Evolutionary conservation across 2,329 filamentous ascomycete genomes (phyloP).

Genomic region (Pyricularia grisea): DNA sequence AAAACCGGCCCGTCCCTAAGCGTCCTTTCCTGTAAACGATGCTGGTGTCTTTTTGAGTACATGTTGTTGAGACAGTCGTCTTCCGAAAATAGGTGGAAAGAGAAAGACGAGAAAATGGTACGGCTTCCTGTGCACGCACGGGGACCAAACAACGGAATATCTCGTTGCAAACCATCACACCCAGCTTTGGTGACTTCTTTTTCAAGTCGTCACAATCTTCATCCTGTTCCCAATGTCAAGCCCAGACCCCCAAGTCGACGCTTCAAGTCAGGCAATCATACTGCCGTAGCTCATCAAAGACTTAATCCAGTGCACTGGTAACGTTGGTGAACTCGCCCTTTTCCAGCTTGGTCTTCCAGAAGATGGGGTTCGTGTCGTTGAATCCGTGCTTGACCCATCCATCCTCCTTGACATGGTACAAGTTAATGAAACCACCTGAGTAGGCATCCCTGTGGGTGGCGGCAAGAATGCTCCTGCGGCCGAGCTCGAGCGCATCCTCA

Average conservation of each 20-base stretch:
- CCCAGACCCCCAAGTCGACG: neutral
- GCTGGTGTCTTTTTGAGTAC: neutral
- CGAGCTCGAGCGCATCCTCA: slow-evolving; percentile 84
- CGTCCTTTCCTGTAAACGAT: neutral
- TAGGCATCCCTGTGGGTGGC: slow-evolving; percentile 97
- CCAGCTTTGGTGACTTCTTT: neutral
- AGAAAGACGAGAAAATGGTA: neutral
- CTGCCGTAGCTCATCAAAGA: neutral
- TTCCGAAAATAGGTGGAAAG: neutral
- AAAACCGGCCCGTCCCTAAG: neutral
- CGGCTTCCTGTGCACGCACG: neutral
- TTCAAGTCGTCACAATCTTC: neutral
- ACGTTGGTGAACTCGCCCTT: slow-evolving; percentile 98
- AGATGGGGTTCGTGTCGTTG: slow-evolving; percentile 96
- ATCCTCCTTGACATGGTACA: slow-evolving; percentile 98
- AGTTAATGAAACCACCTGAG: slow-evolving; percentile 96
- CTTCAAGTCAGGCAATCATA: neutral
- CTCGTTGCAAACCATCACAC: neutral
- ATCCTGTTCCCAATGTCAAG: neutral
- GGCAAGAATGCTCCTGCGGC: slow-evolving; percentile 84
- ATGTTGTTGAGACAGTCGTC: neutral
- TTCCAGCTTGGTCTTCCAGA: slow-evolving; percentile 98
- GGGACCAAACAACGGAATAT: neutral
- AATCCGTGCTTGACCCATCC: slow-evolving; percentile 98
- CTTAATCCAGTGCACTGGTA: slow-evolving; percentile 61